These are phyloP conservation scores for Diplosphaera chodatii DNA, from an alignment of 139 green algal genomes.

Conservation along the genomic window DNA sequence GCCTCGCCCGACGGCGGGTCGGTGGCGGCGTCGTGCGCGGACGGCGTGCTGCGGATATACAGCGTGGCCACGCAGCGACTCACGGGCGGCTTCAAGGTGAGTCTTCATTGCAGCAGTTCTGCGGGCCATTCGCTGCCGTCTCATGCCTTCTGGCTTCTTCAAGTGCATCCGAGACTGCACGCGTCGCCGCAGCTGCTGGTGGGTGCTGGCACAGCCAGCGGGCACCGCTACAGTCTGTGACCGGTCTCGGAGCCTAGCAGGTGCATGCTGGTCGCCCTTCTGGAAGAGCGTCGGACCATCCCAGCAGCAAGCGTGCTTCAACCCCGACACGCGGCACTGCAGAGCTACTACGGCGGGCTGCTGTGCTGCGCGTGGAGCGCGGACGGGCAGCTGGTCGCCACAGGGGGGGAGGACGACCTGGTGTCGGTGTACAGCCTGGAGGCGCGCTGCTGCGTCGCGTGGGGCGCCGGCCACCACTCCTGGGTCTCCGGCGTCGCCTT, in stretches of 20 bases:
- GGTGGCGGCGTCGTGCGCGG: slow-evolving; percentile 67
- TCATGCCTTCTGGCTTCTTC: too few relatives aligned
- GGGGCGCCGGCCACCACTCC: slow-evolving; percentile 70
- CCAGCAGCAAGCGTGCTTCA: too few relatives aligned
- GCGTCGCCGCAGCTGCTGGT: too few relatives aligned
- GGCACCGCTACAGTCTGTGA: too few relatives aligned
- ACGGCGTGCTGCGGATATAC: slow-evolving; percentile 72
- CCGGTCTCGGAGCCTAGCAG: too few relatives aligned
- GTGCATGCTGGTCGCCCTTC: too few relatives aligned
- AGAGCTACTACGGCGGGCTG: slow-evolving; percentile 84
- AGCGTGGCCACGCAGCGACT: slow-evolving; percentile 42
- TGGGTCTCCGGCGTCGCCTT: slow-evolving; percentile 74
- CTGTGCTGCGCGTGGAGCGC: slow-evolving; percentile 81
- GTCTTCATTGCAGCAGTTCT: neutral
- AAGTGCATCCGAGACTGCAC: too few relatives aligned
- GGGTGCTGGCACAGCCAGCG: too few relatives aligned
- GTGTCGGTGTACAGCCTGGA: slow-evolving; percentile 68
- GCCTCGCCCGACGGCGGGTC: slow-evolving; percentile 63
- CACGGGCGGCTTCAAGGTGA: slow-evolving; percentile 57
- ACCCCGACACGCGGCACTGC: neutral
- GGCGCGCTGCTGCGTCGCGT: slow-evolving; percentile 46
- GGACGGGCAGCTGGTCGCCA: slow-evolving; percentile 71
- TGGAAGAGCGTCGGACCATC: too few relatives aligned
- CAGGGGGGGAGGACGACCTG: slow-evolving; percentile 89
- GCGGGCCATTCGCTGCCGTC: too few relatives aligned